Evolutionary conservation across 2,329 filamentous ascomycete species (phyloP), one percentile per base, ranked within the genome.

Genomic region (Ophiostoma sp.): DNA sequence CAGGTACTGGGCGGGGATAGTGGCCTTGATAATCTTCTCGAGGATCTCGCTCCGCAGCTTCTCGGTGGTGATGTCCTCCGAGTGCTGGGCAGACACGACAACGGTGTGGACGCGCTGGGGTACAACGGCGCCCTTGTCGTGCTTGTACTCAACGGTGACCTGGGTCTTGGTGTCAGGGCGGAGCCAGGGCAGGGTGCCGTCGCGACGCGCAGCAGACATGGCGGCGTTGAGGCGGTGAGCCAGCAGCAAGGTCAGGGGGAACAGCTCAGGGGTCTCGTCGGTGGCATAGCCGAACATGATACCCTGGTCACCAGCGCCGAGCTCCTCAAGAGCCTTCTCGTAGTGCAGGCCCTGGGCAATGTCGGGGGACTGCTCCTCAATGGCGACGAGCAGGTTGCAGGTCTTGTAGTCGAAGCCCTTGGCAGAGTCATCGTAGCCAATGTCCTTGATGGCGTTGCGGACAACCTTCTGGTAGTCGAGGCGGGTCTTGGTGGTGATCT

Each of bases 381-480:
- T 97, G 82, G 94, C 95, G 76, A 98, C 93, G 75, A 98, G 89
- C 78, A 99, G 87, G 85, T 97, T 98, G 85, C 91, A 94, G 75
- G 95, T 99, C 90, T 98, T 98, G 92, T 97, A 97, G 85, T 99
- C 95, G 83, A 99, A 99, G 72, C 95, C 95, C 89, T 99, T 99
- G 76, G 87, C 85, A 68, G 95, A 98, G 82, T 90, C 87, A 83
- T 99, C 95, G 83, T 98, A 99, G 76, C 95, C 95, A 78, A 99
- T 99, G 79, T 96, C 94, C 88, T 97, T 94, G 87, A 99, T 93
- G 79, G 93, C 88, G 73, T 89, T 82, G 81, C 95, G 94, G 81
- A 99, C 92, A 76, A 97, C 86, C 85, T 93, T 96, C 82, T 99
- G 95, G 90, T 97, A 99, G 86, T 99, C 95, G 76, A 98, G 84